Base-by-base conservation (phyloP, 768 basidiomycete genomes). In the Sporobolomyces phaffii region DNA sequence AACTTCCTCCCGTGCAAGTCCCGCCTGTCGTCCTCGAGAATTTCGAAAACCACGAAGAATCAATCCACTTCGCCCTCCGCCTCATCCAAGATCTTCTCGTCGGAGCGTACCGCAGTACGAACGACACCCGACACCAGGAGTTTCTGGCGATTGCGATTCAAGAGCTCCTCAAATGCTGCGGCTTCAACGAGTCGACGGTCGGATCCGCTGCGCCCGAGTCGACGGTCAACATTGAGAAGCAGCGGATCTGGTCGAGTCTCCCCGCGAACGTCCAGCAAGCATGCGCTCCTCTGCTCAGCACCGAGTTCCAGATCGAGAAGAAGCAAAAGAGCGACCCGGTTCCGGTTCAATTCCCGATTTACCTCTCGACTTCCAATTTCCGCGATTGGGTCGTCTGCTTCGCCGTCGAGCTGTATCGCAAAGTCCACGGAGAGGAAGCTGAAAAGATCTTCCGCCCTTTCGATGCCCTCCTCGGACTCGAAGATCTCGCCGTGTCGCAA, bases 371-470 rank as follows among this genome's bases (percentile, higher is more conserved):
- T 62, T 76, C 84, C 3, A 94, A 91, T 0, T 99, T 97, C 78
- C 85, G 93, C 45, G 93, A 98, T 77, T 99, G 96, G 96, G 83
- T 98, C 38, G 91, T 94, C 70, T 76, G 83, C 0, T 98, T 93
- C 91, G 86, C 91, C 2, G 81, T 83, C 14, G 82, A 90, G 76
- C 83, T 99, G 40, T 89, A 97, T 60, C 81, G 83, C 44, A 73
- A 77, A 50, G 76, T 78, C 15, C 64, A 74, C 26, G 73, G 61
- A 17, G 11, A 53, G 52, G 13, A 62, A 56, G 60, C 66, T 17
- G 28, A 50, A 45, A 48, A 90, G 24, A 85, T 98, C 38, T 99
- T 98, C 75, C 79, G 82, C 13, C 85, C 86, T 11, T 90, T 96
- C 74, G 83, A 85, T 28, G 84, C 86, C 15, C 85, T 88, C 0